Percentiles rank a stretch among this genome's conserved stretches.
phyloP scores from a whole-genome alignment of 2,329 filamentous ascomycete species.

The Fusarium lyarnte region DNA sequence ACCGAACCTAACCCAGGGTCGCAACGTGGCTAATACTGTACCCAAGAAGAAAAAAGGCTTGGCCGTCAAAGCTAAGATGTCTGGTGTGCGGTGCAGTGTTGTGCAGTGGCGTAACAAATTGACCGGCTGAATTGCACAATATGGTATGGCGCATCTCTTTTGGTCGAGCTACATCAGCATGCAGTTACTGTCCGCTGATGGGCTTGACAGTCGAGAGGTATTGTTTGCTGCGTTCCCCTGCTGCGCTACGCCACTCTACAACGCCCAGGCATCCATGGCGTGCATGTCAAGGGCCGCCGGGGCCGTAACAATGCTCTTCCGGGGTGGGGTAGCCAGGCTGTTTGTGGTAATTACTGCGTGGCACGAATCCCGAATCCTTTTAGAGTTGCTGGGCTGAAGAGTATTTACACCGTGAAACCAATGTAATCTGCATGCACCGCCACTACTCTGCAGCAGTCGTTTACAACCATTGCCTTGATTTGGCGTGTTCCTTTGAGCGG shows the following conservation, averaged over 20 bases:
- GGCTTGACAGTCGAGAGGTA: background rate
- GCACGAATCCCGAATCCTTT: background rate
- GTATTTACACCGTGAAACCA: background rate
- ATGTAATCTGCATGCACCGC: constrained; percentile 4
- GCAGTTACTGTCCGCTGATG: background rate
- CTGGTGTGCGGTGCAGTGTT: background rate
- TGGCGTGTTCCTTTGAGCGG: background rate
- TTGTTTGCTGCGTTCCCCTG: background rate
- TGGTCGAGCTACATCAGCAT: background rate
- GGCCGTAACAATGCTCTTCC: constrained; percentile 14
- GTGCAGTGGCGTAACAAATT: background rate
- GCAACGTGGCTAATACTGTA: constrained; percentile 9
- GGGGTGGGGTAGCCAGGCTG: background rate
- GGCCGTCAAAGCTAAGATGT: background rate
- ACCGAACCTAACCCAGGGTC: background rate
- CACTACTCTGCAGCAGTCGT: background rate
- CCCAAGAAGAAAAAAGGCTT: background rate
- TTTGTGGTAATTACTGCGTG: constrained; percentile 10
- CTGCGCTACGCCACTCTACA: constrained; percentile 5
- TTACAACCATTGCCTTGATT: background rate
- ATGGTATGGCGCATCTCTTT: background rate
- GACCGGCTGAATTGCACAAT: background rate
- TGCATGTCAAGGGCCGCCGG: background rate
- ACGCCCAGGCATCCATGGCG: background rate
- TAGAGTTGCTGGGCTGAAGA: background rate